Conservation (phyloP, 2,329 filamentous ascomycete species). For the Mollisiaceae sp. region DNA sequence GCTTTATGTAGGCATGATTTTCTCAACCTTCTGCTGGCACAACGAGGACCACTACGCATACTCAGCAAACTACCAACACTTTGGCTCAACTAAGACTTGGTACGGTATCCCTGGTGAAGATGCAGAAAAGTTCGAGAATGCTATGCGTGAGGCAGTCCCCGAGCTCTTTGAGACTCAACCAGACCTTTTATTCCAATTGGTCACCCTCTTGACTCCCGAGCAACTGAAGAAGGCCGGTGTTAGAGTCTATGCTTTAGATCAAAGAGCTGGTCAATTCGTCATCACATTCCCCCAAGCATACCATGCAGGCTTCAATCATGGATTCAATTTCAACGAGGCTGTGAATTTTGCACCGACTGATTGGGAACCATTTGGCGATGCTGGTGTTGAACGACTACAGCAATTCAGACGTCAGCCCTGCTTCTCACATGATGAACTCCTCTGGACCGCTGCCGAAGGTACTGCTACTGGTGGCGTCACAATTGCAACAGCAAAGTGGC, state of each 20-base stretch:
- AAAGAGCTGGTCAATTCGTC: constrained; percentile 93
- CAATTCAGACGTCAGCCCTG: constrained; percentile 90
- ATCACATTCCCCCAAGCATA: constrained; percentile 97
- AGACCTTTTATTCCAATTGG: constrained; percentile 93
- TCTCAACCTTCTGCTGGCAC: constrained; percentile 99
- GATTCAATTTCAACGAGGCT: constrained; percentile 98
- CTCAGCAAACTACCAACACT: constrained; percentile 97
- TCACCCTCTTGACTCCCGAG: constrained; percentile 93
- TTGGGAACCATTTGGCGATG: constrained; percentile 91
- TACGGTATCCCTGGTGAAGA: constrained; percentile 96
- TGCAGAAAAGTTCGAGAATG: constrained; percentile 91
- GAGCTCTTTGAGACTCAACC: constrained; percentile 97
- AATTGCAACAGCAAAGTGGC: constrained; percentile 94
- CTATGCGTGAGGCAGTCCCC: constrained; percentile 93
- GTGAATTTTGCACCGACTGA: constrained; percentile 96
- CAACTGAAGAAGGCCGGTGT: constrained; percentile 93
- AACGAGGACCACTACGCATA: constrained; percentile 99
- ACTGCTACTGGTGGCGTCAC: constrained; percentile 67
- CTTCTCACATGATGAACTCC: constrained; percentile 94
- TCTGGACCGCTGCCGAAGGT: constrained; percentile 86
- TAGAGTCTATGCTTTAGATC: constrained; percentile 91
- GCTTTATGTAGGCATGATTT: constrained; percentile 99
- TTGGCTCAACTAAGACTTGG: constrained; percentile 98
- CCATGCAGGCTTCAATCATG: constrained; percentile 97
- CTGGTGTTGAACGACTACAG: constrained; percentile 84